These are phyloP conservation scores for Yamadazyma songkhlaensis DNA, from an alignment of 1,139 yeast genomes.

Conservation along the genomic window DNA sequence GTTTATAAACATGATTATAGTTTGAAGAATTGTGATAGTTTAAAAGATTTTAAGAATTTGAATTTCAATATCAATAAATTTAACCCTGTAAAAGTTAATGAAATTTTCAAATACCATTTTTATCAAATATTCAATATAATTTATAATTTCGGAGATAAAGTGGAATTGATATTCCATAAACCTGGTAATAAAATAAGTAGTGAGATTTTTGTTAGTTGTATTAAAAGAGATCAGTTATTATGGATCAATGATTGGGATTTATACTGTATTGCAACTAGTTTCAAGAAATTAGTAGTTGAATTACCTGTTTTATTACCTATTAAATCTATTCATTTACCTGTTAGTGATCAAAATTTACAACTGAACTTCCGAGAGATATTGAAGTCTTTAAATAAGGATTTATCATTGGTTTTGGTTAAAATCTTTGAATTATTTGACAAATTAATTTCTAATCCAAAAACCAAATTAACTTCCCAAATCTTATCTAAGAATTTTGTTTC, in stretches of 20 bases:
- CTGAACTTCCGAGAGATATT: conserved; percentile 22
- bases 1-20: conserved; percentile 53
- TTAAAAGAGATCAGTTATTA: conserved; percentile 51
- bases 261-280: conserved; percentile 54
- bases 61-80: conserved; percentile 4
- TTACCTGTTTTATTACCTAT: conserved; percentile 49
- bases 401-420: conserved; percentile 10
- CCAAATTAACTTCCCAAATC: conserved; percentile 46
- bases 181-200: conserved; percentile 57
- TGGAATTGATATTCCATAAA: conserved; percentile 51
- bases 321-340: conserved; percentile 43
- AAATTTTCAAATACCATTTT: conserved; percentile 38
- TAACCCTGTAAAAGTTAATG: conserved; percentile 18
- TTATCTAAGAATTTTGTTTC: conserved; percentile 50
- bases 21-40: conserved; percentile 11
- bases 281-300: conserved; percentile 46
- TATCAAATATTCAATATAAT: conserved; percentile 43
- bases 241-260: conserved; percentile 67
- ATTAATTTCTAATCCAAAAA: conserved; percentile 18
- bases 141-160: conserved; percentile 34
- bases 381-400: conserved; percentile 8
- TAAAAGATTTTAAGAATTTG: conserved; percentile 1
- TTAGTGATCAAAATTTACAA: conserved; percentile 41
- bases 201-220: conserved; percentile 49
- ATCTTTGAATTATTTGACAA: conserved; percentile 12